Base-by-base conservation (phyloP, 176 grass and related monocot species). In the Luzula sylvatica region DNA sequence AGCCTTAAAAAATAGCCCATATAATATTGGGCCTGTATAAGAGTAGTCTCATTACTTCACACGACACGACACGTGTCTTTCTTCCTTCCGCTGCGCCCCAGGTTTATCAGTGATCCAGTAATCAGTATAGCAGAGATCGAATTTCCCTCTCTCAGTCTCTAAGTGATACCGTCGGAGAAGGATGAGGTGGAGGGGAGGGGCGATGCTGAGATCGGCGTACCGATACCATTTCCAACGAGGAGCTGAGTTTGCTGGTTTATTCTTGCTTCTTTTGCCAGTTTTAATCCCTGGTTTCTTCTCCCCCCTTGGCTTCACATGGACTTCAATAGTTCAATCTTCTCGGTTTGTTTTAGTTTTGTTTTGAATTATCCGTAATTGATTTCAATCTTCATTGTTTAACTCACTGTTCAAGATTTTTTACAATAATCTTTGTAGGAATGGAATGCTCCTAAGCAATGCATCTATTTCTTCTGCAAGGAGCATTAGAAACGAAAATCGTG, bases 381-480 rank as follows among this genome's bases (percentile, higher is more conserved):
- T 25, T 55, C 29, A 4, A 57, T 22, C 58, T 43, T n/a, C 24
- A 11, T 72, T 52, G n/a, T n/a, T n/a, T n/a, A n/a, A n/a, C n/a
- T n/a, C n/a, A n/a, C n/a, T n/a, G n/a, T n/a, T 8, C 11, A 2
- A 13, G 23, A 19, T 8, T 15, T 21, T 4, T 16, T 61, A 54
- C 0, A 59, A n/a, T 16, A 42, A 55, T 1, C 52, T 66, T 20
- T 66, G 53, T 64, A 87, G 88, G 88, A 94, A 63, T 94, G 88
- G 88, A 87, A 87, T 78, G 69, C 79, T 15, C 88, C 88, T 40
- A 83, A 94, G 38, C 83, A 15, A 83, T 74, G 83, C 83, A 94
- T 29, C 68, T 69, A 19, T 65, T 72, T 26, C 75, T 94, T 75
- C 44, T 94, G 57, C 80, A 66, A 11, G 75, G 54, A 42, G 83